Conservation (phyloP, 2,329 filamentous ascomycete genomes). For the Corinectria fuckeliana region DNA sequence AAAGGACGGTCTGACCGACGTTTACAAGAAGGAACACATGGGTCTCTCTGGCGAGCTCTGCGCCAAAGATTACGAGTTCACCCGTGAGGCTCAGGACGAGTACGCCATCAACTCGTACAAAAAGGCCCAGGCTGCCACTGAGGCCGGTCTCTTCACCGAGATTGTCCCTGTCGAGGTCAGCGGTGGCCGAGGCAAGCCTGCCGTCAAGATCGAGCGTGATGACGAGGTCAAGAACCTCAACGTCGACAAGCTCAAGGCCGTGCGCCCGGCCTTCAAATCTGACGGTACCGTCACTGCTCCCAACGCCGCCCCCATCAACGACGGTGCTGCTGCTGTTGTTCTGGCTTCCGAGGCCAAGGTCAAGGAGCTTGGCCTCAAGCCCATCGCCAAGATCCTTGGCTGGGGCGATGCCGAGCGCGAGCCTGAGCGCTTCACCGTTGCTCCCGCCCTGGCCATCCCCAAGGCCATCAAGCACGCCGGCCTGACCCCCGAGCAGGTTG, state of each 20-base stretch:
- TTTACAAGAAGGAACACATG: constrained; percentile 97
- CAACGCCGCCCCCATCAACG: constrained; percentile 95
- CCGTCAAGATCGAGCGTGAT: constrained; percentile 79
- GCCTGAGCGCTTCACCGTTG: constrained; percentile 94
- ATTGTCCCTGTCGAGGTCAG: constrained; percentile 90
- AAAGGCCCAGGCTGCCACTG: constrained; percentile 86
- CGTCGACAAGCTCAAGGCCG: constrained; percentile 79
- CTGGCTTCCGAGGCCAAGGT: constrained; percentile 94
- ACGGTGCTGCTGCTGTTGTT: constrained; percentile 90
- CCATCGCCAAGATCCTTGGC: constrained; percentile 93
- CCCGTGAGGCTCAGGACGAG: constrained; percentile 86
- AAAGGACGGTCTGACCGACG: constrained; percentile 93
- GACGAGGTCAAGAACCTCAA: constrained; percentile 97
- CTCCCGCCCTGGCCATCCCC: constrained; percentile 91
- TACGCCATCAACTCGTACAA: constrained; percentile 97
- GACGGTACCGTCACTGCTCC: constrained; percentile 93
- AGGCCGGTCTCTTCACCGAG: constrained; percentile 83
- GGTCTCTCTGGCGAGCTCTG: constrained; percentile 92
- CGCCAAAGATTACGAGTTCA: constrained; percentile 80
- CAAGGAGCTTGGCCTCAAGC: constrained; percentile 89
- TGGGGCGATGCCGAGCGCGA: constrained; percentile 95
- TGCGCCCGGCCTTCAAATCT: constrained; percentile 83
- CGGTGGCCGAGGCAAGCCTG: constrained; percentile 88
- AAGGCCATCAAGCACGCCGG: constrained; percentile 97
- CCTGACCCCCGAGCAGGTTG: constrained; percentile 76